Percentiles rank a stretch among this genome's conserved stretches.
phyloP scores from a whole-genome alignment of 208 protist genomes.

The Leishmania arabica region DNA sequence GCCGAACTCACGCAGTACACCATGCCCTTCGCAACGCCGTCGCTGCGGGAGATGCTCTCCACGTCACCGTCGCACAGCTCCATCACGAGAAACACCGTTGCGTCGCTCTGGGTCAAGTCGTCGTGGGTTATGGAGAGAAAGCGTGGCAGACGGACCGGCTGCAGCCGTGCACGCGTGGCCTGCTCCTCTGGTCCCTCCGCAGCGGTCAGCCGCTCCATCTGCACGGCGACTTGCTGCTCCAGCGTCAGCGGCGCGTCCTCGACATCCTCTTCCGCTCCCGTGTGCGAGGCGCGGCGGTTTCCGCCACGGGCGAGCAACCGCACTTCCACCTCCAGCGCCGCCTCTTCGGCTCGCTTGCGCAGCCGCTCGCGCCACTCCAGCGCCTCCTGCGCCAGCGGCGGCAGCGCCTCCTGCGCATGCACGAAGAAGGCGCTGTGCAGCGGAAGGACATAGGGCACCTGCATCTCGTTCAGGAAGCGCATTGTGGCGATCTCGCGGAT shows the following conservation, averaged over 20 bases:
- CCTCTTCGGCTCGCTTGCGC: constrained; percentile 35
- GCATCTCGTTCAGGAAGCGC: constrained; percentile 76
- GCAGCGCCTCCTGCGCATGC: constrained; percentile 52
- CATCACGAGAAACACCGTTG: constrained; percentile 76
- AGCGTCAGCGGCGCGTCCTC: constrained; percentile 14
- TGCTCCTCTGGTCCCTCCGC: constrained; percentile 28
- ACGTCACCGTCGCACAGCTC: constrained; percentile 89
- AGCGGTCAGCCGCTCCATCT: constrained; percentile 26
- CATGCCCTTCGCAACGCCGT: constrained; percentile 59
- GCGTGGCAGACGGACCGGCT: constrained; percentile 53
- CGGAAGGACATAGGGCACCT: constrained; percentile 85
- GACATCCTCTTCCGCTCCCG: not conserved
- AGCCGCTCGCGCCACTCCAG: constrained; percentile 37
- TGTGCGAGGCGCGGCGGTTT: not conserved
- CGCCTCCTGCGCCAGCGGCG: constrained; percentile 54
- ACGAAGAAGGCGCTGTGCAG: constrained; percentile 85
- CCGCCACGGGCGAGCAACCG: constrained; percentile 18
- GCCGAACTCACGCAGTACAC: constrained; percentile 83
- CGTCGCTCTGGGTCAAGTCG: constrained; percentile 66
- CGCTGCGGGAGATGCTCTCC: constrained; percentile 61
- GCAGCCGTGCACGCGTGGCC: constrained; percentile 35
- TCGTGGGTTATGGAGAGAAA: constrained; percentile 81
- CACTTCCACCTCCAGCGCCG: constrained; percentile 36
- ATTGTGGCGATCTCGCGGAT: constrained; percentile 86
- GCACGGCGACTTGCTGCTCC: constrained; percentile 24